Evolutionary conservation across 108 stramenopile genomes (phyloP).

Genomic region (Skeletonema grethae): DNA sequence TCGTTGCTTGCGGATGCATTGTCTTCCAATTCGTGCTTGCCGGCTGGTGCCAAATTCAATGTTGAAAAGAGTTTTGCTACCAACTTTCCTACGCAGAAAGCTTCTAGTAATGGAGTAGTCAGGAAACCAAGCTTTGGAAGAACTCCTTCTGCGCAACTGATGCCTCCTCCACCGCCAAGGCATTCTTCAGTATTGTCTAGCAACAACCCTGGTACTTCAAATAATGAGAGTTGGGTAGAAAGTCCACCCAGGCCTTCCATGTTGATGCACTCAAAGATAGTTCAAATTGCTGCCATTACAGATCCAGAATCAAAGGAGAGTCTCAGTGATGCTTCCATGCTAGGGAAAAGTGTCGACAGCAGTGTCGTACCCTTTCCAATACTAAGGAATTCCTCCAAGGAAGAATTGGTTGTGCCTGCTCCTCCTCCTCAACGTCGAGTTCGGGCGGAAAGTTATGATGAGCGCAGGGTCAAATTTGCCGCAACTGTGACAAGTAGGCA

Average conservation of each 20-base stretch:
- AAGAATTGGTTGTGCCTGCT: conserved; percentile 8
- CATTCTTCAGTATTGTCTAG: background rate
- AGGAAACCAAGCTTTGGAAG: conserved; percentile 2
- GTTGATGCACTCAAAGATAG: background rate
- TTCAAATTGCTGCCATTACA: background rate
- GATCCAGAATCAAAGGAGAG: conserved; percentile 4
- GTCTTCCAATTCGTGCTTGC: background rate
- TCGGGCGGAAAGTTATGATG: conserved; percentile 19
- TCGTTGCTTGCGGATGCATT: conserved; percentile 1
- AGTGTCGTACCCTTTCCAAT: conserved; percentile 4
- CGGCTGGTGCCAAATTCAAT: conserved; percentile 13
- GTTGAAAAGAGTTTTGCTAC: conserved; percentile 13
- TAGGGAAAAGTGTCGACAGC: conserved; percentile 1
- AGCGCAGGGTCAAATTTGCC: conserved; percentile 4
- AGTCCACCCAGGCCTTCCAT: background rate
- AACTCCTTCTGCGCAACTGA: conserved; percentile 14
- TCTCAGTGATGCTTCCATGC: background rate
- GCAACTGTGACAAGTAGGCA: conserved; percentile 1
- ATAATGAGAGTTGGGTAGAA: background rate
- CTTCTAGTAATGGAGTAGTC: background rate
- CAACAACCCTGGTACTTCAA: background rate
- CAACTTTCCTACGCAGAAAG: conserved; percentile 1
- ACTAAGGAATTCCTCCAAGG: background rate
- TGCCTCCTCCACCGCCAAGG: conserved; percentile 34
- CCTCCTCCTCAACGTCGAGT: conserved; percentile 9